A percentile compares a stretch with the other conserved stretches of the same genome.
These are phyloP conservation scores for Epichloe elymi DNA, from an alignment of 2,329 filamentous ascomycete species.

Conservation along the genomic window DNA sequence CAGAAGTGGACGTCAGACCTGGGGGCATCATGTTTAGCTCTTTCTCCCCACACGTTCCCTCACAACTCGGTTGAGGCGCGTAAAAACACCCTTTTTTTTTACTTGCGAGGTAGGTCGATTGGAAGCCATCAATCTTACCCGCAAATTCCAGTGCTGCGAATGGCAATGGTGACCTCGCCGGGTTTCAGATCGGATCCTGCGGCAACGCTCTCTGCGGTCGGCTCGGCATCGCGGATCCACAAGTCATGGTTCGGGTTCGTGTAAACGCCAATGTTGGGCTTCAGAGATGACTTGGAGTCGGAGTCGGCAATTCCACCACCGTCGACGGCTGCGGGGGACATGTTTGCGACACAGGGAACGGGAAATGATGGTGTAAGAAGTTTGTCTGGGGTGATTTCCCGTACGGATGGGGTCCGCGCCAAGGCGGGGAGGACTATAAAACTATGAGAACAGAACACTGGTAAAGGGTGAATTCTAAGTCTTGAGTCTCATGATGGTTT, in stretches of 20 bases:
- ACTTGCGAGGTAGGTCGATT: too few species aligned
- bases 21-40: constrained; percentile 6
- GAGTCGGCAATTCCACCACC: constrained; percentile 12
- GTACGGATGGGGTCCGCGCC: too few species aligned
- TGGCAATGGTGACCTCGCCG: constrained; percentile 76
- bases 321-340: constrained; percentile 3
- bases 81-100: too few species aligned
- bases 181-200: constrained; percentile 55
- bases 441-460: too few species aligned
- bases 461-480: too few species aligned
- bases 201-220: constrained; percentile 61
- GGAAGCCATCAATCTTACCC: constrained; percentile 41
- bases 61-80: too few species aligned
- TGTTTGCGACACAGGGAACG: neutral
- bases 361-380: neutral
- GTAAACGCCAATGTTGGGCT: constrained; percentile 90
- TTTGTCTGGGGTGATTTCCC: neutral
- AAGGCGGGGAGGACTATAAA: neutral
- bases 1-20: constrained; percentile 96
- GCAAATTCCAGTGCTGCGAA: constrained; percentile 94
- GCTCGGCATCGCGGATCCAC: constrained; percentile 71
- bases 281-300: constrained; percentile 24
- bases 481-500: too few species aligned
- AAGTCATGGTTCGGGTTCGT: constrained; percentile 88
- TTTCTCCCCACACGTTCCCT: too few species aligned